These are phyloP conservation scores for Stagonosporopsis tanaceti DNA, from an alignment of 2,329 filamentous ascomycete genomes.

Conservation along the genomic window DNA sequence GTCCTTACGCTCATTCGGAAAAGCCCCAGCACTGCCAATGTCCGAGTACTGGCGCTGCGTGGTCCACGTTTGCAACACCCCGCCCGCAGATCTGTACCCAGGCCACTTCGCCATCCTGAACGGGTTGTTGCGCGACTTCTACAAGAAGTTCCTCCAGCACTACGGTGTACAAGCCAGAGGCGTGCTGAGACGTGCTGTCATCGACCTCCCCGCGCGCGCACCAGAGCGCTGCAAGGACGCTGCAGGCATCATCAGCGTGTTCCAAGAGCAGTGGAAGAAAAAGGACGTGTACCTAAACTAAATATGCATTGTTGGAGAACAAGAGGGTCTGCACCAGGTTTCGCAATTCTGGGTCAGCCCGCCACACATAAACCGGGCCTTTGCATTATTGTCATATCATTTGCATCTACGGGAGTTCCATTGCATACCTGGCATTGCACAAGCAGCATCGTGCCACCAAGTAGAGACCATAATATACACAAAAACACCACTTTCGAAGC, in stretches of 20 bases:
- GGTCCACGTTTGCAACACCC: constrained; percentile 78
- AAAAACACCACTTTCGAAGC: too few relatives aligned
- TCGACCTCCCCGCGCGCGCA: constrained; percentile 71
- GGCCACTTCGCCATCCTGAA: constrained; percentile 61
- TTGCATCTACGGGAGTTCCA: not conserved
- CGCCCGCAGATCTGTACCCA: constrained; percentile 58
- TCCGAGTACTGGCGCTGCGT: constrained; percentile 83
- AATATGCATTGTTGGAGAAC: not conserved
- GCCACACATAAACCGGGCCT: not conserved
- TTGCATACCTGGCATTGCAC: too few relatives aligned
- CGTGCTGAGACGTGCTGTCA: constrained; percentile 72
- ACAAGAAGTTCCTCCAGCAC: constrained; percentile 77
- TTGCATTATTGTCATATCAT: not conserved
- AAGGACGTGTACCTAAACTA: constrained; percentile 28
- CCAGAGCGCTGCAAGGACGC: constrained; percentile 36
- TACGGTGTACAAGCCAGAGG: constrained; percentile 81
- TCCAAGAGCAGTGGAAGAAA: constrained; percentile 45
- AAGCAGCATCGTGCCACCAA: too few relatives aligned
- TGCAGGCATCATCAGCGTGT: constrained; percentile 40
- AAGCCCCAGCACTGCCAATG: constrained; percentile 77
- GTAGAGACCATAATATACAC: too few relatives aligned
- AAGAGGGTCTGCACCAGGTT: not conserved
- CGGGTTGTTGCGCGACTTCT: constrained; percentile 67
- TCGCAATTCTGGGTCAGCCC: not conserved
- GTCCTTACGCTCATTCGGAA: constrained; percentile 73